phyloP scores from a whole-genome alignment of 495 filamentous ascomycete genomes.

The Bombardia bombarda region DNA sequence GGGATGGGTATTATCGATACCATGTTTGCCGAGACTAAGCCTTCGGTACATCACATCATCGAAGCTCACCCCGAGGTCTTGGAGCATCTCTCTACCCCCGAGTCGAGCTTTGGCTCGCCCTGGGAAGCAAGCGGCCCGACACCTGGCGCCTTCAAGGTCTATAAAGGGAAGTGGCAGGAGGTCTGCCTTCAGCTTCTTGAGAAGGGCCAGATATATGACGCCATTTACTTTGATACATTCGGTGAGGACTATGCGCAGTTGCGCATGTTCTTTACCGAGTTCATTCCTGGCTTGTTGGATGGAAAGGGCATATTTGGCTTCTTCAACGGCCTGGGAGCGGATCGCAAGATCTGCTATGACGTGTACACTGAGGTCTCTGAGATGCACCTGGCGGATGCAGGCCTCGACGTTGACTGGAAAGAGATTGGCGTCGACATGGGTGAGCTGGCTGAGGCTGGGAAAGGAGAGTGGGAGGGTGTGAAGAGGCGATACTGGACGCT shows the following conservation, averaged over 20 bases:
- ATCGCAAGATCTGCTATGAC: constrained; percentile 87
- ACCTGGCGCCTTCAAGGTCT: constrained; percentile 36
- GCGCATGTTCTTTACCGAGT: constrained; percentile 80
- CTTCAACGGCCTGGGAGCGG: constrained; percentile 93
- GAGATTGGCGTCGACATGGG: constrained; percentile 62
- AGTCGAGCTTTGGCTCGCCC: constrained; percentile 33
- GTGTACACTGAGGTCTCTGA: constrained; percentile 90
- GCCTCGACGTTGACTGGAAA: constrained; percentile 83
- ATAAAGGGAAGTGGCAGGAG: constrained; percentile 73
- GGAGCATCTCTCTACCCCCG: constrained; percentile 46
- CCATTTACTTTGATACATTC: constrained; percentile 97
- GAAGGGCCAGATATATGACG: constrained; percentile 70
- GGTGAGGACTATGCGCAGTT: constrained; percentile 86
- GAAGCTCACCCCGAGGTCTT: constrained; percentile 86
- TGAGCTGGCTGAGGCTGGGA: constrained; percentile 37
- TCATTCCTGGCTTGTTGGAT: constrained; percentile 70
- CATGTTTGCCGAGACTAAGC: constrained; percentile 66
- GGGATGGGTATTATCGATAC: constrained; percentile 93
- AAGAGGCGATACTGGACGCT: constrained; percentile 82
- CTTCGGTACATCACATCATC: constrained; percentile 72
- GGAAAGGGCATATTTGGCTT: constrained; percentile 74
- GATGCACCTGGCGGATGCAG: constrained; percentile 85
- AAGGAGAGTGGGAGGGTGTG: constrained; percentile 76
- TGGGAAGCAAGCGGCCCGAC: constrained; percentile 35
- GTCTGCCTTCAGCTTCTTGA: constrained; percentile 62